phyloP scores from a whole-genome alignment of 768 basidiomycete genomes.

The Amylocystis lapponica region DNA sequence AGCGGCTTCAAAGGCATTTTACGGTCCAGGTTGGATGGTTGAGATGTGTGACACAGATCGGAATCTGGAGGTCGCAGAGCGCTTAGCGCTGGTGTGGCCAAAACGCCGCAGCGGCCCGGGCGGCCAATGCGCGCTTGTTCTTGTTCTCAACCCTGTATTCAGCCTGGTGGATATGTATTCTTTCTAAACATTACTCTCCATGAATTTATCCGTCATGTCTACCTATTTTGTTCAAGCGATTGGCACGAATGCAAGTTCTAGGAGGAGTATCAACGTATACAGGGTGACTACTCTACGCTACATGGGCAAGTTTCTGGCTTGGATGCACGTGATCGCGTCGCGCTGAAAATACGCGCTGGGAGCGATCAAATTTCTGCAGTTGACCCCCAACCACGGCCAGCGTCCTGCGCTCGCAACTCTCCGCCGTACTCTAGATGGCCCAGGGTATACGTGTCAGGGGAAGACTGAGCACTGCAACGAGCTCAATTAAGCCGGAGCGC shows the following conservation, averaged over 20 bases:
- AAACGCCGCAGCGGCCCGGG: too few species aligned
- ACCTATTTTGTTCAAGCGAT: too few species aligned
- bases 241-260: too few species aligned
- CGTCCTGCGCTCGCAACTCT: conserved; percentile 51
- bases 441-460: conserved; percentile 50
- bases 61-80: too few species aligned
- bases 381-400: background rate
- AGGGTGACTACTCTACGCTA: too few species aligned
- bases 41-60: too few species aligned
- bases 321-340: background rate
- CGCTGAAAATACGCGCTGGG: background rate
- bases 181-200: background rate
- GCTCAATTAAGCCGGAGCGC: conserved; percentile 82
- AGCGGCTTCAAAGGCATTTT: too few species aligned
- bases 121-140: too few species aligned
- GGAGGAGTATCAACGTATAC: too few species aligned
- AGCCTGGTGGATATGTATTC: background rate
- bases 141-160: background rate
- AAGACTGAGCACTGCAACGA: conserved; percentile 37
- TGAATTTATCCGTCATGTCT: background rate
- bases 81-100: too few species aligned
- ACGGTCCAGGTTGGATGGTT: too few species aligned
- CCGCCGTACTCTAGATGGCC: conserved; percentile 33
- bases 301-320: background rate
- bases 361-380: background rate